Evolutionary conservation across 2,329 filamentous ascomycete species (phyloP), one percentile per base, ranked within the genome.

Genomic region (Xylariaceae sp.): DNA sequence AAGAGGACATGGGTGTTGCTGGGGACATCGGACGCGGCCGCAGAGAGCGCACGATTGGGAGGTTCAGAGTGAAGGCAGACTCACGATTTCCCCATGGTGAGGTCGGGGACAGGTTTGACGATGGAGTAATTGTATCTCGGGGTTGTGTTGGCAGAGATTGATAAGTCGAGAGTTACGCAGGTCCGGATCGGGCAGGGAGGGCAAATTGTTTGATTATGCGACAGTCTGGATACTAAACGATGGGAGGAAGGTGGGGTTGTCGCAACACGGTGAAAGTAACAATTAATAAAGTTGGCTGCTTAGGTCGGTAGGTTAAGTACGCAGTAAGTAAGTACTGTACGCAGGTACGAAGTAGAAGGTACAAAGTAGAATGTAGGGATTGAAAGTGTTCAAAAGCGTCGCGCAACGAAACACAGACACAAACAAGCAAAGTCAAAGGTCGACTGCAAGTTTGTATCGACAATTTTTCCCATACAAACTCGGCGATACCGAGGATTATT

Each of bases 21-120:
- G 48, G 20, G 43, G 20, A 48, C 48, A 29, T 44, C 26, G 44
- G 40, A 40, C 41, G 49, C 32, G 40, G 29, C 29, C 26, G 44
- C 45, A 45, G n/a, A 18, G 26, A 50, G 47, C 49, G 37, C 47
- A 57, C 49, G 44, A 44, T 42, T 40, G 53, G 48, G 50, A 48
- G 43, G 50, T 50, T 29, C 7, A 40, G 52, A 20, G 47, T 43
- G 21, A 40, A 46, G 51, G 46, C 20, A 23, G 45, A 70, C 68
- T 68, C 60, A 70, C 68, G 61, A 64, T 61, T 70, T 70, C 49
- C 68, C 68, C 68, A 70, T 70, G 5, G 6, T 37, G 32, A 37
- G 14, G 32, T 16, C 32, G 32, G 14, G 14, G 32, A 7, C 32
- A 4, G 7, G 5, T 37, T 37, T 37, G 32, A 14, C 9, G 32